Conservation (phyloP, 164 flowering plant genomes). For the Vitis labrusca region DNA sequence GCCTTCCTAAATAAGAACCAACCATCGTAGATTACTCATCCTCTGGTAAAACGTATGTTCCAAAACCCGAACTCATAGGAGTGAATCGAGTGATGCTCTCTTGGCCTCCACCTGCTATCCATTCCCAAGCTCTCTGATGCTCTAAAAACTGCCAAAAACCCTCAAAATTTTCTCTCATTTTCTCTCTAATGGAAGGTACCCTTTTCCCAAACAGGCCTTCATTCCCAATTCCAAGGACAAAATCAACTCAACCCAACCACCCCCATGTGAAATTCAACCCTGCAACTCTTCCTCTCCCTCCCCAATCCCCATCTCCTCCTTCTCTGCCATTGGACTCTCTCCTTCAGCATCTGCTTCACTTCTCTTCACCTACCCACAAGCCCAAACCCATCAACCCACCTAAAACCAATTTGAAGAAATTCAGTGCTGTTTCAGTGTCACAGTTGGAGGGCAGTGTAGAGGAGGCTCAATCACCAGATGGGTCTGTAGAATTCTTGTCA, state of each 20-base stretch:
- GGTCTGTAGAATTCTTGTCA: constrained; percentile 51
- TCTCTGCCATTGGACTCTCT: constrained; percentile 70
- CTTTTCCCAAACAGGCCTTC: constrained; percentile 59
- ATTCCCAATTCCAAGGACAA: constrained; percentile 37
- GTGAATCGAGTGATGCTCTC: too few species aligned
- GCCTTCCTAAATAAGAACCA: neutral
- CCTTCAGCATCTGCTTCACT: constrained; percentile 61
- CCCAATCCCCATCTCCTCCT: constrained; percentile 41
- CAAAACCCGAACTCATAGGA: too few species aligned
- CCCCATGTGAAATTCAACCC: constrained; percentile 50
- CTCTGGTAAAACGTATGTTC: too few species aligned
- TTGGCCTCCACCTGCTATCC: too few species aligned
- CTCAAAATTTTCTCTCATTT: neutral
- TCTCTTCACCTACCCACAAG: constrained; percentile 36
- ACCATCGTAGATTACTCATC: neutral
- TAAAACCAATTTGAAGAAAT: constrained; percentile 21
- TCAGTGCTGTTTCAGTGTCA: constrained; percentile 19
- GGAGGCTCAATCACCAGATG: constrained; percentile 16
- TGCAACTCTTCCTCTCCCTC: constrained; percentile 47
- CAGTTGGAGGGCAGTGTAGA: constrained; percentile 14
- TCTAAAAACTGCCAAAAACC: neutral
- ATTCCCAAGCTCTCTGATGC: neutral
- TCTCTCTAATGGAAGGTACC: constrained; percentile 52
- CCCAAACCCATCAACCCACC: constrained; percentile 16
- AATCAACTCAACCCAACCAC: constrained; percentile 21